Conservation (phyloP, 202 grass and related monocot species). For the Sporobolus alterniflorus region DNA sequence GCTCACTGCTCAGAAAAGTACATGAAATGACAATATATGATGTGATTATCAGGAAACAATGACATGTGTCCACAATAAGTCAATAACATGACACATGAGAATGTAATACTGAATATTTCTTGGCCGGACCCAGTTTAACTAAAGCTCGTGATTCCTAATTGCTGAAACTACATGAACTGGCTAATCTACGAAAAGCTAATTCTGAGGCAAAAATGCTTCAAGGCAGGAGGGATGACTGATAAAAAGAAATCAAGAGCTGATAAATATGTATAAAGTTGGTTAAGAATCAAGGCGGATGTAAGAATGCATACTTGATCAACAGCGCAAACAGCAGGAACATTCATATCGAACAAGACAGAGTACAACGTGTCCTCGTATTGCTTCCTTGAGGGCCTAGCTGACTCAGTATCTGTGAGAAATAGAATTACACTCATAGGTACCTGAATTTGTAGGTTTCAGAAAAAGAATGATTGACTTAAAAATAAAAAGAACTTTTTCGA, state of each 20-base stretch:
- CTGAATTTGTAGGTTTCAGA: neutral
- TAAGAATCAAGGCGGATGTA: slow-evolving; percentile 9
- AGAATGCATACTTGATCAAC: slow-evolving; percentile 78
- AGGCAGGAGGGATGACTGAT: neutral
- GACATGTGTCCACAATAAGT: neutral
- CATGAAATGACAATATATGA: slow-evolving; percentile 1
- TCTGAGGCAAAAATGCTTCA: neutral
- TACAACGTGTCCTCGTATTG: slow-evolving; percentile 83
- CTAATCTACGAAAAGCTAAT: neutral
- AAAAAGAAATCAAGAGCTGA: slow-evolving; percentile 3
- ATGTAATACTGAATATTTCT: neutral
- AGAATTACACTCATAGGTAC: slow-evolving; percentile 16
- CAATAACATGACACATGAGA: neutral
- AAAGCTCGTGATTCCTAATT: neutral
- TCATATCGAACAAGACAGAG: slow-evolving; percentile 94
- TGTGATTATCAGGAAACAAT: neutral
- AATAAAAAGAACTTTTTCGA: neutral
- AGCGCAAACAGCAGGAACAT: slow-evolving; percentile 90
- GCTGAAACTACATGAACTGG: slow-evolving; percentile 14
- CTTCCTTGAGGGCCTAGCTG: slow-evolving; percentile 88
- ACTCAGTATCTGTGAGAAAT: slow-evolving; percentile 77
- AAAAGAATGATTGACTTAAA: neutral
- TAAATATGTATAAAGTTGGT: slow-evolving; percentile 5
- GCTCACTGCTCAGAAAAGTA: neutral
- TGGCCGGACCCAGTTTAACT: neutral